Evolutionary conservation across 306 rosid species (phyloP).

Genomic region (Malus domestica): ASM211411v1 NC_041805.1:26704001-26704500

Average conservation of each 20-base stretch:
- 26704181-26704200: not conserved
- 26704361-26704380: not conserved
- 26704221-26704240: not conserved
- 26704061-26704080: not conserved
- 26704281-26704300: not conserved
- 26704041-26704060: not conserved
- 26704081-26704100: slow-evolving; percentile 3
- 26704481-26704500: not conserved
- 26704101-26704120: not conserved
- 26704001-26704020: not conserved
- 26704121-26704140: not conserved
- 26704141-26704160: not conserved
- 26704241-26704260: not conserved
- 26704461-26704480: not conserved
- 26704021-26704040: not conserved
- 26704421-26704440: not conserved
- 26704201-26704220: not conserved
- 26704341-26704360: not conserved
- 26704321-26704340: no score
- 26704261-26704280: not conserved
- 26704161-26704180: not conserved
- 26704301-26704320: not conserved
- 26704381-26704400: not conserved
- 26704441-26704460: not conserved
- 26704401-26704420: not conserved